Evolutionary conservation across 2,329 filamentous ascomycete species (phyloP).

Genomic region (Coniochaeta sp.): DNA sequence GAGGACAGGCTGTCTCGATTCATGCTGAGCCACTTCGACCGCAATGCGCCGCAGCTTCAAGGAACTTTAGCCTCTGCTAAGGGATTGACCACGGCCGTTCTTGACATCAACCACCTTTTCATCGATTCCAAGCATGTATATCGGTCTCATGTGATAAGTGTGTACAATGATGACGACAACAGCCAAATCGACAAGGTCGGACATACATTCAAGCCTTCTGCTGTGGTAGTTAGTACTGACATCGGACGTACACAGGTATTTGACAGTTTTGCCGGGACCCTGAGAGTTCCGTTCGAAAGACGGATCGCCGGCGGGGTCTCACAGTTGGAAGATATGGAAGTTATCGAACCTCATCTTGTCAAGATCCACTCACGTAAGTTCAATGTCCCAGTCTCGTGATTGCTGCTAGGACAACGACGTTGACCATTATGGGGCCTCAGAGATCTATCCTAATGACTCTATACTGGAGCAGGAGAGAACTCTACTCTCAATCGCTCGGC

Average conservation of each 20-base stretch:
- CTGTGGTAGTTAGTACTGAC: neutral
- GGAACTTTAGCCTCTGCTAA: neutral
- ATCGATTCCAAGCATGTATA: neutral
- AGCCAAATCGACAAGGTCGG: neutral
- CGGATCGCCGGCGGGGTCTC: neutral
- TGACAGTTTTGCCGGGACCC: neutral
- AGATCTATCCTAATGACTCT: neutral
- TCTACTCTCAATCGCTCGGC: neutral
- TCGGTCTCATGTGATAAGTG: neutral
- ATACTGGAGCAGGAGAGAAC: neutral
- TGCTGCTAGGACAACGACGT: neutral
- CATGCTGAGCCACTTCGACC: neutral
- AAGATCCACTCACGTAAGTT: neutral
- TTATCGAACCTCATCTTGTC: neutral
- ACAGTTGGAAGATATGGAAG: neutral
- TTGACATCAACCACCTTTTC: neutral
- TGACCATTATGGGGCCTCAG: neutral
- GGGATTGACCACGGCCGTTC: neutral
- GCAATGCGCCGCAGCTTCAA: neutral
- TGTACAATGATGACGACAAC: neutral
- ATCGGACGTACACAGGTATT: neutral
- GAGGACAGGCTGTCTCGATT: neutral
- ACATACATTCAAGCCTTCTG: neutral
- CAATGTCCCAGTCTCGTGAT: neutral
- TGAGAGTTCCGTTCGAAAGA: neutral